Base-by-base conservation (phyloP, 148 eudicot genomes). In the Nepenthes gracilis region DNA sequence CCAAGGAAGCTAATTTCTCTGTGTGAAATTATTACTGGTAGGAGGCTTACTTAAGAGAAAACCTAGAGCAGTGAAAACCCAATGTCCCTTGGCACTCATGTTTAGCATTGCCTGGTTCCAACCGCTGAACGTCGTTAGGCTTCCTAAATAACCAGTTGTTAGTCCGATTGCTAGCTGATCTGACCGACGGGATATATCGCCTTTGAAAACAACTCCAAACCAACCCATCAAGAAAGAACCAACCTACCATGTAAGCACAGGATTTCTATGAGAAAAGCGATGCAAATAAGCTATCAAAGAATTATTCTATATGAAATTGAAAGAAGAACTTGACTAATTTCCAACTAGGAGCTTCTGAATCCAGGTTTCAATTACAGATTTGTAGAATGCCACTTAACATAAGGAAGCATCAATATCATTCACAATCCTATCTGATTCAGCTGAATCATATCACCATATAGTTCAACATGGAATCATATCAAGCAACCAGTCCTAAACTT, bases 181-280 rank as follows among this genome's bases (percentile, higher is more conserved):
- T 1, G 91, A 84, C 32, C 80, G 6, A 40, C 68, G 62, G 64
- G 83, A 43, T 58, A 93, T 80, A 62, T 86, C 73, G 64, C 72
- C 75, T 76, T 93, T 88, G 64, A 88, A 93, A 52, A 86, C 92
- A 54, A 86, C 72, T 14, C 99, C 99, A n/a, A 79, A 77, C 99
- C 99, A 93, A 38, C 99, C 99, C 99, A 93, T 93, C 59, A 93
- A 83, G 81, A 86, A 93, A 15, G 95, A 93, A 62, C 96, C 99
- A 53, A 92, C 80, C 96, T 92, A 35, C 10, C 11, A 55, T 8
- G 47, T 33, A 61, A 53, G 51, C 13, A 59, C 5, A 58, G 12
- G 14, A 60, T 33, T 33, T 59, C 32, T 14, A 1, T 54, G 13
- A 67, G 64, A 36, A 53, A 45, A 33, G 45, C 10, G 32, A 12